Evolutionary conservation across 805 yeast genomes (phyloP).

Genomic region (Kodamaea hsintzibuensis): DNA sequence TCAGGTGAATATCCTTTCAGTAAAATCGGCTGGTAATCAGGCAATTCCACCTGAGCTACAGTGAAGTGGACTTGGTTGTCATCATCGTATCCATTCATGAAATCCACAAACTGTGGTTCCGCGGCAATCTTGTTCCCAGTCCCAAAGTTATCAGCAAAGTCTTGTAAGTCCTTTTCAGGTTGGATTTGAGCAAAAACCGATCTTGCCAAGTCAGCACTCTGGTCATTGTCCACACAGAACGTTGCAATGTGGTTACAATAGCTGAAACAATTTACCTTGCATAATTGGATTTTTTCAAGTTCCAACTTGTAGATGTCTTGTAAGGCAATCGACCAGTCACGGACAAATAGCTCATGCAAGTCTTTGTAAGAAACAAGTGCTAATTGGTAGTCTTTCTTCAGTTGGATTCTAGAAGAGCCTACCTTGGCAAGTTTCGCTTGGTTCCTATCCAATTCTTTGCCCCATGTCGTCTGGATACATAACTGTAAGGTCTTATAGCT

Average conservation of each 20-base stretch:
- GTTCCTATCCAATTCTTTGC: constrained; percentile 66
- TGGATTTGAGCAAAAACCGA: constrained; percentile 67
- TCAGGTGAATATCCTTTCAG: constrained; percentile 1
- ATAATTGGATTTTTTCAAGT: constrained; percentile 66
- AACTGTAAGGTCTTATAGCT: constrained; percentile 61
- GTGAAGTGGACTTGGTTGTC: constrained; percentile 16
- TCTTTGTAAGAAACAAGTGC: constrained; percentile 55
- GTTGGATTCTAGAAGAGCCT: constrained; percentile 39
- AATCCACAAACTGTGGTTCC: constrained; percentile 68
- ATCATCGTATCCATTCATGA: constrained; percentile 34
- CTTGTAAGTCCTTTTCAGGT: constrained; percentile 55
- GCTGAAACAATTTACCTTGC: constrained; percentile 75
- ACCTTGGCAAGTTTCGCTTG: constrained; percentile 55
- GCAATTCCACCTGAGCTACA: constrained; percentile 32
- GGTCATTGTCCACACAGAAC: constrained; percentile 77
- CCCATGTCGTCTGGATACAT: constrained; percentile 67
- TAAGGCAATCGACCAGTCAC: constrained; percentile 70
- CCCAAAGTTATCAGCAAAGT: constrained; percentile 53
- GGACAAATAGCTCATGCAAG: constrained; percentile 60
- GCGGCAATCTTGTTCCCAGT: constrained; percentile 65
- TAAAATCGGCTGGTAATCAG: constrained; percentile 32
- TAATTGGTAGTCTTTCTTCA: constrained; percentile 58
- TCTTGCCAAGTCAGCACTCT: constrained; percentile 71
- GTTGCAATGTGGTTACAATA: constrained; percentile 74
- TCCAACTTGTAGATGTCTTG: constrained; percentile 67